phyloP scores from a whole-genome alignment of 2,329 filamentous ascomycete species.

The Hypoxylon sp. region DNA sequence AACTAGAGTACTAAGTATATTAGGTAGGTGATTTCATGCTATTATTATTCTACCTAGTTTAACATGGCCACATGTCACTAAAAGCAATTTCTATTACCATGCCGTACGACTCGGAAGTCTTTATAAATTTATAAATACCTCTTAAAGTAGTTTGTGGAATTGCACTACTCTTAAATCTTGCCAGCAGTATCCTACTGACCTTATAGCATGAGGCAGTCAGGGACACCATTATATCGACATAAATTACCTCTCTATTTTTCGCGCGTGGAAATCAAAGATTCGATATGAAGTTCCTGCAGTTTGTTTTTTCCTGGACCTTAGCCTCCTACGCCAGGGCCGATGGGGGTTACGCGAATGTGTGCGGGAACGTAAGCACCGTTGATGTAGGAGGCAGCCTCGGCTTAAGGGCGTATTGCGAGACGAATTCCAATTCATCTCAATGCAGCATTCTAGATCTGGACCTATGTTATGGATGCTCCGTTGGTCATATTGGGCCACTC shows the following conservation, averaged over 20 bases:
- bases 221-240: background rate
- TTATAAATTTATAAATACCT: background rate
- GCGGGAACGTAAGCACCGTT: slow-evolving; percentile 5
- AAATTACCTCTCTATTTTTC: background rate
- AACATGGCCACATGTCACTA: too few species aligned
- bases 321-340: background rate
- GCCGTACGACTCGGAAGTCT: background rate
- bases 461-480: slow-evolving; percentile 1
- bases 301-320: background rate
- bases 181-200: background rate
- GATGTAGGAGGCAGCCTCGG: background rate
- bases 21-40: too few species aligned
- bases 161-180: background rate
- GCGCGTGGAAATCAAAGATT: background rate
- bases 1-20: too few species aligned
- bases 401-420: slow-evolving; percentile 12
- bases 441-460: slow-evolving; percentile 23
- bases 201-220: background rate
- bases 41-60: too few species aligned
- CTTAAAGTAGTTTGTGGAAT: too few species aligned
- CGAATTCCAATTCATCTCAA: background rate
- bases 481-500: background rate
- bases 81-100: too few species aligned
- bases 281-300: background rate
- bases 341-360: slow-evolving; percentile 3